phyloP scores from a whole-genome alignment of 352 stramenopile species.

The Phytophthora kernoviae region DNA sequence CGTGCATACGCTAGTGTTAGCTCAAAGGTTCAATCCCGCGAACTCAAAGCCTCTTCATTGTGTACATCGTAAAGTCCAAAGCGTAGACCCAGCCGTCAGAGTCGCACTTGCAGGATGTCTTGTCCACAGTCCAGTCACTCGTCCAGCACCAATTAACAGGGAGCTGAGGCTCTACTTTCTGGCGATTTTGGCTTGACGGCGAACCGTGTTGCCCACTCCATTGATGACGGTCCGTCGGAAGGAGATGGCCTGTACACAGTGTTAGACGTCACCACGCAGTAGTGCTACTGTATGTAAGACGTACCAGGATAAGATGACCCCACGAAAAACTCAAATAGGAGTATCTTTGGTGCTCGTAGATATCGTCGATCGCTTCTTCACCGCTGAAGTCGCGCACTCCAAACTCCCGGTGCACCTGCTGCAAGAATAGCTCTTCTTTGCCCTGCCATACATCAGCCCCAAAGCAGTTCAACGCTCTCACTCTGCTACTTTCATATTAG shows the following conservation, averaged over 20 bases:
- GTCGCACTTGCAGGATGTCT: slow-evolving; percentile 56
- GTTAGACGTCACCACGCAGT: not conserved
- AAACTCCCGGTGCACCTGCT: slow-evolving; percentile 64
- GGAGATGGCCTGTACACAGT: slow-evolving; percentile 49
- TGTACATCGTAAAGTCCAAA: slow-evolving; percentile 77
- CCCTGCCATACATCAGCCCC: slow-evolving; percentile 26
- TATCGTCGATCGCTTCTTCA: slow-evolving; percentile 68
- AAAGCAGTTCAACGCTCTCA: not conserved
- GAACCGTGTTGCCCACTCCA: slow-evolving; percentile 64
- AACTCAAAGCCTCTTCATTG: not conserved
- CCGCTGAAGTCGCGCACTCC: slow-evolving; percentile 74
- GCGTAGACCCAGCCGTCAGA: slow-evolving; percentile 76
- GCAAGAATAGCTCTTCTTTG: slow-evolving; percentile 62
- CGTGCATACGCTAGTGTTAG: not conserved
- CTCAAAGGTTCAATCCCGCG: not conserved
- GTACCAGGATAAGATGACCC: slow-evolving; percentile 66
- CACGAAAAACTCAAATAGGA: slow-evolving; percentile 81
- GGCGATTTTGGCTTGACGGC: slow-evolving; percentile 60
- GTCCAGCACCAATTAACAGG: slow-evolving; percentile 73
- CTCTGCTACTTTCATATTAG: not conserved
- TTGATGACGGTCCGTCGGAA: slow-evolving; percentile 64
- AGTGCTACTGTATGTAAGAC: not conserved
- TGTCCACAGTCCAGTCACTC: slow-evolving; percentile 66
- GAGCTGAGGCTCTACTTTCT: slow-evolving; percentile 67
- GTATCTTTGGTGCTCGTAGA: slow-evolving; percentile 86